phyloP scores from a whole-genome alignment of 225 moss, liverwort and hornwort genomes.

The Climacium dendroides region DNA sequence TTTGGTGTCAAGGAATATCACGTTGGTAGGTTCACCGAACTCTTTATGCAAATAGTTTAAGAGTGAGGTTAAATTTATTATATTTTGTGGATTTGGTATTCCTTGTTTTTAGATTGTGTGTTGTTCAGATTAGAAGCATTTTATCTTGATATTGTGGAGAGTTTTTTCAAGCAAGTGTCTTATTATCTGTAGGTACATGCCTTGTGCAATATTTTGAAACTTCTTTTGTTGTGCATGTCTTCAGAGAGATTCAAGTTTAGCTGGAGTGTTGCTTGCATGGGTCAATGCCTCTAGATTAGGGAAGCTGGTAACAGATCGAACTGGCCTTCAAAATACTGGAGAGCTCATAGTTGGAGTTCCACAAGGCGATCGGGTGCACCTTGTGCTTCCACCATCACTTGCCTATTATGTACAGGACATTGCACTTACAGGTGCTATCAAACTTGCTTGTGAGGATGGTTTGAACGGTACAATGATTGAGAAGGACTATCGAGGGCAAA shows the following conservation, averaged over 20 bases:
- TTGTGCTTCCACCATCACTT: slow-evolving; percentile 46
- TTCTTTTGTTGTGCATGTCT: slow-evolving; percentile 1
- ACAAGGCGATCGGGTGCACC: slow-evolving; percentile 36
- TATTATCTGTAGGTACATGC: background rate
- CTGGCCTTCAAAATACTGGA: slow-evolving; percentile 50
- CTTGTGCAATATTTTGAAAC: background rate
- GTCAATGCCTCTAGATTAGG: slow-evolving; percentile 41
- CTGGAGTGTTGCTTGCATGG: slow-evolving; percentile 50
- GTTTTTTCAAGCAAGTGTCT: background rate
- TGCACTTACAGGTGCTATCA: slow-evolving; percentile 32
- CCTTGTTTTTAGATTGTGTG: background rate
- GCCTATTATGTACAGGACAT: slow-evolving; percentile 16
- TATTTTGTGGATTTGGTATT: background rate
- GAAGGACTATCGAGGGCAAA: slow-evolving; percentile 44
- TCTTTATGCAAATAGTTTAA: background rate
- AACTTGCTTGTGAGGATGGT: slow-evolving; percentile 30
- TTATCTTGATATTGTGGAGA: background rate
- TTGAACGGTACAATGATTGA: slow-evolving; percentile 37
- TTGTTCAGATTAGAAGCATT: background rate
- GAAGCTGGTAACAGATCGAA: slow-evolving; percentile 44
- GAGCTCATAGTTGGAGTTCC: slow-evolving; percentile 48
- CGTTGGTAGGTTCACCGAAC: slow-evolving; percentile 11
- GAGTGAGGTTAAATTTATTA: background rate
- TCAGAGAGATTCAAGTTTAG: slow-evolving; percentile 19
- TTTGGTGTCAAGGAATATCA: slow-evolving; percentile 38